These are phyloP conservation scores for Macrophomina pseudophaseolina DNA, from an alignment of 2,329 filamentous ascomycete species.

Conservation along the genomic window DNA sequence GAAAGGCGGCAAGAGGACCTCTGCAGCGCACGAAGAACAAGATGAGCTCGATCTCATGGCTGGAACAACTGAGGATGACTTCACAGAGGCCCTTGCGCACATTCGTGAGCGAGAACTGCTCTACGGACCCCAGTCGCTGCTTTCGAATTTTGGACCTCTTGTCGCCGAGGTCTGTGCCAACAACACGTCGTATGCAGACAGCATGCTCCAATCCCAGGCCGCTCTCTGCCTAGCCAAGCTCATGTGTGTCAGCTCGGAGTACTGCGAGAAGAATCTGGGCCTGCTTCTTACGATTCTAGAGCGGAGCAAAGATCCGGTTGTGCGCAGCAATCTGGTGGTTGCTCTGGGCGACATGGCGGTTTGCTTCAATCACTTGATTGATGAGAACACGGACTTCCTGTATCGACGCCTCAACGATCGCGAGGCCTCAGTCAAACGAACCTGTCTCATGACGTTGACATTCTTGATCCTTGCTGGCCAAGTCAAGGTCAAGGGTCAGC, in stretches of 20 bases:
- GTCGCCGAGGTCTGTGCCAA: slow-evolving; percentile 94
- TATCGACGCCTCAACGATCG: slow-evolving; percentile 90
- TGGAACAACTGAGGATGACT: slow-evolving; percentile 93
- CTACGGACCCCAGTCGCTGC: slow-evolving; percentile 79
- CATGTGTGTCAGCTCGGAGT: slow-evolving; percentile 97
- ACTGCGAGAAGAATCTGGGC: slow-evolving; percentile 90
- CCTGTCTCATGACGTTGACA: slow-evolving; percentile 96
- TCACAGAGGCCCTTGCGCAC: slow-evolving; percentile 83
- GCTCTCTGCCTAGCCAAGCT: slow-evolving; percentile 95
- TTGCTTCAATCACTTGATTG: slow-evolving; percentile 98
- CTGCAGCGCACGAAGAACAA: slow-evolving; percentile 67
- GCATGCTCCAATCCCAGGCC: slow-evolving; percentile 87
- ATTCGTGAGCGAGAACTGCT: slow-evolving; percentile 84
- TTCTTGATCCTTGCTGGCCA: slow-evolving; percentile 97
- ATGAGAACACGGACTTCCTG: slow-evolving; percentile 98
- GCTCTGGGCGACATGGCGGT: slow-evolving; percentile 98
- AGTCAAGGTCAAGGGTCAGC: slow-evolving; percentile 98
- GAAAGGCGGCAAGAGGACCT: slow-evolving; percentile 48
- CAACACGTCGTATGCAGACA: slow-evolving; percentile 89
- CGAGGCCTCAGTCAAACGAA: slow-evolving; percentile 90
- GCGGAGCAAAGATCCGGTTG: slow-evolving; percentile 87
- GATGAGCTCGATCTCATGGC: slow-evolving; percentile 97
- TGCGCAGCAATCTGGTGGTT: slow-evolving; percentile 94
- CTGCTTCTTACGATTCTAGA: slow-evolving; percentile 98
- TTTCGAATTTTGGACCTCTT: slow-evolving; percentile 89